phyloP scores from a whole-genome alignment of 2,329 filamentous ascomycete species.

The Aureobasidium sp. region DNA sequence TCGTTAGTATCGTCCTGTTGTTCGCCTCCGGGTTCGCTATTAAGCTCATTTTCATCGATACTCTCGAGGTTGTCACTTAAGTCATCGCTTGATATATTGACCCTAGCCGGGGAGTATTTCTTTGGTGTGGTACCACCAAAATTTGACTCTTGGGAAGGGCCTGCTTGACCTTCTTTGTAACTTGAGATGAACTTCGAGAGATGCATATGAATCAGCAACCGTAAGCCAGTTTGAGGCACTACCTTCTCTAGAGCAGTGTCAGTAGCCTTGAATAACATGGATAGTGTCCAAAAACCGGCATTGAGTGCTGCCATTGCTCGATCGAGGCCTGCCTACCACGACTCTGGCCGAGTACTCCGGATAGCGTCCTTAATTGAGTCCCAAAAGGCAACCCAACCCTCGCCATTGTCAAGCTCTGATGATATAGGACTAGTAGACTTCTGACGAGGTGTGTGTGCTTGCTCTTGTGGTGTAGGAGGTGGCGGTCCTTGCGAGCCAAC shows the following conservation, averaged over 20 bases:
- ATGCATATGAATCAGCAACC: not conserved
- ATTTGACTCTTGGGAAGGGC: not conserved
- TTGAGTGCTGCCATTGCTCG: conserved; percentile 5
- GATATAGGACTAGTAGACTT: not conserved
- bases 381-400: not conserved
- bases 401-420: not conserved
- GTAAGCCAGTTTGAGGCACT: not conserved
- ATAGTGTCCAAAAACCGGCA: not conserved
- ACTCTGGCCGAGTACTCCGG: not conserved
- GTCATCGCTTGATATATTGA: not conserved
- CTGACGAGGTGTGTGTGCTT: not conserved
- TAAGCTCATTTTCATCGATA: not conserved
- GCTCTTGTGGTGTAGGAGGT: not conserved
- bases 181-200: not conserved
- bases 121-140: not conserved
- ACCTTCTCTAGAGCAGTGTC: not conserved
- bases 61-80: not conserved
- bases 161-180: not conserved
- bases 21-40: not conserved
- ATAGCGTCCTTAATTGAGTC: not conserved
- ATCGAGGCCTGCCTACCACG: not conserved
- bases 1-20: not conserved
- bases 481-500: not conserved
- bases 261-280: not conserved
- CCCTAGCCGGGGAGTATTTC: not conserved